Conservation (phyloP, 140 eudicot species). For the Oenanthe javanica region DNA sequence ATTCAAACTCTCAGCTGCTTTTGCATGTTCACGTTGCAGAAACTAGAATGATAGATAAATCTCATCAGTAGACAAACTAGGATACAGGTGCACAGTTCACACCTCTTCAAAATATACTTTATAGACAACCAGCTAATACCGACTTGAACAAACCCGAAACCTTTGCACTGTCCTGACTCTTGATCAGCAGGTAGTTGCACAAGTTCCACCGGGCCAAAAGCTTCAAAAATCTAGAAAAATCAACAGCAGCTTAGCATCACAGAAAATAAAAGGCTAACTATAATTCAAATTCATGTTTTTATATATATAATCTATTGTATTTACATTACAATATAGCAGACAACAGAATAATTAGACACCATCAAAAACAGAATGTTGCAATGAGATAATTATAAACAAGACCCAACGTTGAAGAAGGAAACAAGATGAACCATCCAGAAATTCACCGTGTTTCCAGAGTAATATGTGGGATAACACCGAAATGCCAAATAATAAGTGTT, state of each 20-base stretch:
- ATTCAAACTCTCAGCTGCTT: slow-evolving; percentile 78
- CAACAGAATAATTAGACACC: background rate
- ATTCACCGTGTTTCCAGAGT: background rate
- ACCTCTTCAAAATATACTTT: background rate
- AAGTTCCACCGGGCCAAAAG: slow-evolving; percentile 92
- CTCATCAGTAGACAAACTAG: background rate
- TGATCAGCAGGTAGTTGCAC: slow-evolving; percentile 86
- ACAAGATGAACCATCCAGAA: background rate
- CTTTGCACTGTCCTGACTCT: slow-evolving; percentile 90
- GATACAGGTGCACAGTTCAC: background rate
- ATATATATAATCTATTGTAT: background rate
- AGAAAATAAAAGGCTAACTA: background rate
- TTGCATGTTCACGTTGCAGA: slow-evolving; percentile 80
- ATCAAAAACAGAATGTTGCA: background rate
- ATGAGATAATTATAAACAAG: background rate
- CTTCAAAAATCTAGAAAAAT: slow-evolving; percentile 65
- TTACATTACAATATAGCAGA: background rate
- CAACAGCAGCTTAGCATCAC: background rate
- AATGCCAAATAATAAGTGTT: background rate
- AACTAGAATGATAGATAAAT: slow-evolving; percentile 29
- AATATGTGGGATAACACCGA: background rate
- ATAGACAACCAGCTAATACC: slow-evolving; percentile 9
- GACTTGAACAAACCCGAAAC: slow-evolving; percentile 86
- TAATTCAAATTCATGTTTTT: background rate
- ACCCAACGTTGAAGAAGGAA: background rate